These are phyloP conservation scores for Aspergillus heteromorphus DNA, from an alignment of 495 filamentous ascomycete genomes.

Conservation along the genomic window DNA sequence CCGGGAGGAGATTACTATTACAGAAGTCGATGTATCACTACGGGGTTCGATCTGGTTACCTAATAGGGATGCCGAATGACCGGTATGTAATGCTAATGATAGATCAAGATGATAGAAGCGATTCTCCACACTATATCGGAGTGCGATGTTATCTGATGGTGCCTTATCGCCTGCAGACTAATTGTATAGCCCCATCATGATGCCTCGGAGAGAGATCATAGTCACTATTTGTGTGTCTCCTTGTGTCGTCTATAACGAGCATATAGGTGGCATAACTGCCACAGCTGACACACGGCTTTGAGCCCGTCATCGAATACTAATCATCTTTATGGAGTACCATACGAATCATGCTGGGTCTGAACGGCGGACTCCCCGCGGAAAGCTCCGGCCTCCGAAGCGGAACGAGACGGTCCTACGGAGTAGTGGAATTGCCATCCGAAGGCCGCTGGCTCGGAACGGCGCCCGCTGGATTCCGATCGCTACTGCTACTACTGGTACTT, in stretches of 20 bases:
- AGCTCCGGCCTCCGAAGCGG: constrained; percentile 1
- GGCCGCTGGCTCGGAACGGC: neutral
- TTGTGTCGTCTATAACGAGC: neutral
- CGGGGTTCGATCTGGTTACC: too few relatives aligned
- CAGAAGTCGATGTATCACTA: neutral
- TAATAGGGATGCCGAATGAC: neutral
- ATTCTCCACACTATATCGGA: neutral
- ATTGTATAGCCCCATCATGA: neutral
- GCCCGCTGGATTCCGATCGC: neutral
- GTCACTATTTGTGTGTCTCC: too few relatives aligned
- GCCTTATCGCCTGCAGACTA: neutral
- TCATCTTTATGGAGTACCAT: too few relatives aligned
- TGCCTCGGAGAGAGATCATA: neutral
- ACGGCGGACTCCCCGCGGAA: neutral
- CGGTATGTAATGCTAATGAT: neutral
- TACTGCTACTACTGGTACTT: neutral
- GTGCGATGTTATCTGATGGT: neutral
- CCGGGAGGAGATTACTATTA: neutral
- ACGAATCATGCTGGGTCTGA: neutral
- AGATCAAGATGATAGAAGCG: neutral
- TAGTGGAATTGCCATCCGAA: neutral
- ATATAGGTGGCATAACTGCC: too few relatives aligned
- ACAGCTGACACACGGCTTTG: too few relatives aligned
- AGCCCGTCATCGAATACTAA: too few relatives aligned
- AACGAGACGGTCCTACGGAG: neutral